Conservation (phyloP, 2,329 filamentous ascomycete species). For the Neurospora sp. region DNA sequence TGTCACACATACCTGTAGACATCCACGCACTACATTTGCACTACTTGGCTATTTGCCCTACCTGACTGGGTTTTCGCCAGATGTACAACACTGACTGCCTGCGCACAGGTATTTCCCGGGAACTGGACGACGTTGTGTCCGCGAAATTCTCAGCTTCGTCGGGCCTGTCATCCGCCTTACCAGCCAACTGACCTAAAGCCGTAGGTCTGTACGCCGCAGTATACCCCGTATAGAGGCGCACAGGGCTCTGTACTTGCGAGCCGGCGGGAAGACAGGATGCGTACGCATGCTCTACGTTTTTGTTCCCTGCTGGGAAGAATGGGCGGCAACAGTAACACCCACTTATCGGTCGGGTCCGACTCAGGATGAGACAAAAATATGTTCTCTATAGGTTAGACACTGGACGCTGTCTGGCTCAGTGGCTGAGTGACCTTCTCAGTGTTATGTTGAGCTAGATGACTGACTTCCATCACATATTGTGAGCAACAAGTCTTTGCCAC, state of each 20-base stretch:
- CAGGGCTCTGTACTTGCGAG: neutral
- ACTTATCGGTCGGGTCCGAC: neutral
- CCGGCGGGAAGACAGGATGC: neutral
- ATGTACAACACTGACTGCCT: neutral
- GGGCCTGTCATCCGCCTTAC: neutral
- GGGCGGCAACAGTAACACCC: neutral
- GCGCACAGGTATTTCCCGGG: neutral
- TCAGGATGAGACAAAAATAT: neutral
- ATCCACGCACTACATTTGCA: neutral
- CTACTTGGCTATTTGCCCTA: neutral
- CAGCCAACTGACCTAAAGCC: neutral
- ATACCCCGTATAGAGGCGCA: neutral
- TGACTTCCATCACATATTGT: neutral
- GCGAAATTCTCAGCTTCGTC: neutral
- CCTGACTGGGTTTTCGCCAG: neutral
- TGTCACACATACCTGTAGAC: neutral
- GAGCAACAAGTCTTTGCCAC: neutral
- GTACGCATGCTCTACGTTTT: neutral
- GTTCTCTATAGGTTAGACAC: neutral
- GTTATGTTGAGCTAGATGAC: neutral
- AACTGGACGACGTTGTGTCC: neutral
- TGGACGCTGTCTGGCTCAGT: neutral
- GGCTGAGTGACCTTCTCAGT: neutral
- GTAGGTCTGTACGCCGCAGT: neutral
- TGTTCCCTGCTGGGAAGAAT: neutral